Percentiles rank a stretch among this genome's conserved stretches.
phyloP scores from a whole-genome alignment of 2,329 filamentous ascomycete species.

The Botryosphaeria agaves region DNA sequence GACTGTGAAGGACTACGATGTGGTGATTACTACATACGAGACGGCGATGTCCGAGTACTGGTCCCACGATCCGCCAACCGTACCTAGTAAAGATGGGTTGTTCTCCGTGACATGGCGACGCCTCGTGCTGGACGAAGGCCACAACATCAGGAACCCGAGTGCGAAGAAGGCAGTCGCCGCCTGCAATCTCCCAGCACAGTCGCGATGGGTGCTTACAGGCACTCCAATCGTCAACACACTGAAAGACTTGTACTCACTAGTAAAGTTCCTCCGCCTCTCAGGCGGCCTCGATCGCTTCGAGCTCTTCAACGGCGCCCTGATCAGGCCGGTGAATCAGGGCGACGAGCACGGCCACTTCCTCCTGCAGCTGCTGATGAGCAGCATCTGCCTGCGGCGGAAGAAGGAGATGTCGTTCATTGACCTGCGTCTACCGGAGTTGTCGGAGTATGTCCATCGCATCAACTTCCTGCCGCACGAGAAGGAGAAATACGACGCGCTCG shows the following conservation, averaged over 20 bases:
- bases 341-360: slow-evolving; percentile 42
- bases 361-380: slow-evolving; percentile 61
- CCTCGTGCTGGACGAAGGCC: slow-evolving; percentile 69
- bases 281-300: slow-evolving; percentile 58
- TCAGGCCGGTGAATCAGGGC: slow-evolving; percentile 45
- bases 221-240: slow-evolving; percentile 74
- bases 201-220: slow-evolving; percentile 64
- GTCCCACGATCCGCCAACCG: slow-evolving; percentile 24
- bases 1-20: slow-evolving; percentile 48
- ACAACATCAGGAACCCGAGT: slow-evolving; percentile 60
- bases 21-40: slow-evolving; percentile 75
- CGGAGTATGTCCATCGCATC: slow-evolving; percentile 61
- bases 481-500: slow-evolving; percentile 58
- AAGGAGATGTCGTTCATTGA: slow-evolving; percentile 86
- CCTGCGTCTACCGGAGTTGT: slow-evolving; percentile 57
- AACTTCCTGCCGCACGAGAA: slow-evolving; percentile 57
- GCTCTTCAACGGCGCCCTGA: slow-evolving; percentile 57
- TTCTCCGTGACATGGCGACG: slow-evolving; percentile 59
- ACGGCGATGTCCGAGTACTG: slow-evolving; percentile 52
- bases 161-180: slow-evolving; percentile 57
- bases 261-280: slow-evolving; percentile 59
- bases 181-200: slow-evolving; percentile 47
- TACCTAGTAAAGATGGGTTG: slow-evolving; percentile 29
- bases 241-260: slow-evolving; percentile 62
- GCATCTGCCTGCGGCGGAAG: slow-evolving; percentile 61